phyloP scores from a whole-genome alignment of 257 asterid species.

The Prunella vulgaris region DNA sequence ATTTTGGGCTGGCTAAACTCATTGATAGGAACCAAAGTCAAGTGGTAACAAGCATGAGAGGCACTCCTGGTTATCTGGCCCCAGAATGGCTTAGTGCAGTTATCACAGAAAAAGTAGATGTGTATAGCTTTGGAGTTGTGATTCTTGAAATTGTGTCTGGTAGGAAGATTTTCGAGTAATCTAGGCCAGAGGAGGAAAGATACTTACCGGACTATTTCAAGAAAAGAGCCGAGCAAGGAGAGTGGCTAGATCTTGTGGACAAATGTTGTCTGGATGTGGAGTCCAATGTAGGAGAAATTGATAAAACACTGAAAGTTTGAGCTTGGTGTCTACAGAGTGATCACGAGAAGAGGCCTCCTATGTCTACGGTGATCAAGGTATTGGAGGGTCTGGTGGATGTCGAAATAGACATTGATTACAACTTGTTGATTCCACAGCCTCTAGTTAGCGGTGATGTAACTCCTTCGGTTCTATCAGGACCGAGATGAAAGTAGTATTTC shows the following conservation, averaged over 20 bases:
- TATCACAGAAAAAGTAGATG: not conserved
- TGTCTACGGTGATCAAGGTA: constrained; percentile 22
- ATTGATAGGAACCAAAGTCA: not conserved
- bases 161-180: too few relatives aligned
- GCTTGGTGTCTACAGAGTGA: constrained; percentile 27
- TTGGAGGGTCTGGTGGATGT: constrained; percentile 1
- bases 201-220: constrained; percentile 4
- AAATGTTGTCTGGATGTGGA: constrained; percentile 4
- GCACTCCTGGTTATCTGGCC: not conserved
- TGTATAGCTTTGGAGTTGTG: not conserved
- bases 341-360: constrained; percentile 21
- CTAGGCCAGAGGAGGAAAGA: not conserved
- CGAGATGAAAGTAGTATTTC: not conserved
- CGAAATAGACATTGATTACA: not conserved
- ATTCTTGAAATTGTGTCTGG: too few relatives aligned
- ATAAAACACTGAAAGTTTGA: constrained; percentile 9
- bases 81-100: not conserved
- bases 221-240: constrained; percentile 17
- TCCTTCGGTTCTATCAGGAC: constrained; percentile 16
- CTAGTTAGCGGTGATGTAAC: not conserved
- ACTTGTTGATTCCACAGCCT: not conserved
- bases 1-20: constrained; percentile 29
- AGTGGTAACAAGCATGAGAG: not conserved
- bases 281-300: constrained; percentile 1
- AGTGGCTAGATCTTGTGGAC: constrained; percentile 16